phyloP scores from a whole-genome alignment of 305 asterid genomes.

The Striga hermonthica region DNA sequence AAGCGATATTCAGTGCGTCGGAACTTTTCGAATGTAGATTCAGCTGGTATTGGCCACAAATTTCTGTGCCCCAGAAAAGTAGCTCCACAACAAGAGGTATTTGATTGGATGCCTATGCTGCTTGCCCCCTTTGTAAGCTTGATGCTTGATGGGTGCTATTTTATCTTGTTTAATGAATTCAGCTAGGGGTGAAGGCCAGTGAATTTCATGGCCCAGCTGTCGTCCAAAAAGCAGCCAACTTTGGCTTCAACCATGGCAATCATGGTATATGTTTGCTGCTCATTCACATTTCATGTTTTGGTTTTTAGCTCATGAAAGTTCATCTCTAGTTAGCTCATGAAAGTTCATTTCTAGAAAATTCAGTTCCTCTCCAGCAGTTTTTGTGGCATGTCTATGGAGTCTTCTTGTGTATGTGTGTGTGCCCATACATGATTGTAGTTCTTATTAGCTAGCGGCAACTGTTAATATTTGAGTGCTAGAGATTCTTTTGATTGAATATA shows the following conservation, averaged over 20 bases:
- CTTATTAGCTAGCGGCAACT: neutral
- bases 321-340: neutral
- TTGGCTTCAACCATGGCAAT: conserved; percentile 32
- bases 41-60: conserved; percentile 31
- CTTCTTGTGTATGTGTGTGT: neutral
- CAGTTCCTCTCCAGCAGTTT: too few relatives aligned
- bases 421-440: neutral
- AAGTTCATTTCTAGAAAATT: too few relatives aligned
- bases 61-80: conserved; percentile 34
- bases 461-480: neutral
- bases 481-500: neutral
- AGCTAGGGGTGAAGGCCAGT: conserved; percentile 56
- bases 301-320: neutral
- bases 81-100: conserved; percentile 45
- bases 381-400: neutral
- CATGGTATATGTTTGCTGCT: conserved; percentile 40
- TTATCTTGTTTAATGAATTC: conserved; percentile 27
- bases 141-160: neutral
- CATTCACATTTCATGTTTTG: neutral
- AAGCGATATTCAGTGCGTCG: neutral
- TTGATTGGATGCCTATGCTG: neutral
- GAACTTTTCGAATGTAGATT: conserved; percentile 30
- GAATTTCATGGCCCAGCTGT: conserved; percentile 52
- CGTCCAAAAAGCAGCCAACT: conserved; percentile 35
- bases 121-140: neutral